These are phyloP conservation scores for Teunomyces lycoperdinae DNA, from an alignment of 805 yeast species.

Conservation along the genomic window DNA sequence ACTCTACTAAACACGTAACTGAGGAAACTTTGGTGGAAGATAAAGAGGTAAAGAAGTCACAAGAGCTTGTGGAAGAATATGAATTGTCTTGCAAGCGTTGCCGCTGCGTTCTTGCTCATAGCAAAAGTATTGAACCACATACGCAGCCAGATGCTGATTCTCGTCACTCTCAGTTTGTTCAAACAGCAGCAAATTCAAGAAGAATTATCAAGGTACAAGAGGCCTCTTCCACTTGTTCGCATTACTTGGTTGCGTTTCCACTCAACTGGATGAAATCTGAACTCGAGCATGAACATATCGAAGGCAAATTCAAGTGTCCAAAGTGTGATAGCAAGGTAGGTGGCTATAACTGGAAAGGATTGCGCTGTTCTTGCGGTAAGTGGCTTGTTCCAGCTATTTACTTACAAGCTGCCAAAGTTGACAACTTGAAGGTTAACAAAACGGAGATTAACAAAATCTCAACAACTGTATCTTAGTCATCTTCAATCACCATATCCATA, in stretches of 20 bases:
- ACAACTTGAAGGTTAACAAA: constrained; percentile 22
- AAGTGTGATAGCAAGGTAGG: constrained; percentile 85
- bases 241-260: constrained; percentile 78
- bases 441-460: neutral
- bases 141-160: constrained; percentile 63
- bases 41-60: constrained; percentile 9
- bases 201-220: constrained; percentile 56
- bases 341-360: constrained; percentile 91
- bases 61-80: constrained; percentile 15
- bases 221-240: constrained; percentile 69
- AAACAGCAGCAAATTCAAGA: constrained; percentile 58
- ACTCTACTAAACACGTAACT: constrained; percentile 36
- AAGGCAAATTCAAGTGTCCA: constrained; percentile 85
- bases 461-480: constrained; percentile 1
- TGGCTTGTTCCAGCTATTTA: constrained; percentile 95
- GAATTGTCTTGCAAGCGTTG: constrained; percentile 79
- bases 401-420: constrained; percentile 77
- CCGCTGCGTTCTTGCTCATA: constrained; percentile 64
- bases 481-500: constrained; percentile 46
- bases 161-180: constrained; percentile 62
- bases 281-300: constrained; percentile 68
- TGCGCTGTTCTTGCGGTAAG: constrained; percentile 88
- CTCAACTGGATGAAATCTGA: constrained; percentile 88
- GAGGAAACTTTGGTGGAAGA: constrained; percentile 16
- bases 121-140: constrained; percentile 62